Evolutionary conservation across 495 filamentous ascomycete species (phyloP).

Genomic region (Tuber melanosporum): DNA sequence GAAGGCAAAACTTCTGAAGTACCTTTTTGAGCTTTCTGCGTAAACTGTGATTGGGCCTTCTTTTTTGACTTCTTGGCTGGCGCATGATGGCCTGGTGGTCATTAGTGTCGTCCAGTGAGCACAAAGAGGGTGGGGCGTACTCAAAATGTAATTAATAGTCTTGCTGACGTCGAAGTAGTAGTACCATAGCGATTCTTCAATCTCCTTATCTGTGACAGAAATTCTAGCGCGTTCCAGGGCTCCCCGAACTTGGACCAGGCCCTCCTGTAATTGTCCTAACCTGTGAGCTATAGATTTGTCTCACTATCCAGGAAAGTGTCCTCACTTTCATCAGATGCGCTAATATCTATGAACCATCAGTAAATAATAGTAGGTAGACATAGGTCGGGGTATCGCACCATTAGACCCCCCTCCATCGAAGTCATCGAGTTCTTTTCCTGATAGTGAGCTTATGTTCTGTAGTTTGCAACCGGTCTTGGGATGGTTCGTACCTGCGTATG

Average conservation of each 20-base stretch:
- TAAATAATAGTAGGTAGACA: slow-evolving; percentile 11
- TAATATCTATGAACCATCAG: slow-evolving; percentile 46
- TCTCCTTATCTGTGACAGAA: slow-evolving; percentile 59
- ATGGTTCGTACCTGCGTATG: slow-evolving; percentile 45
- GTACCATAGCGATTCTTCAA: slow-evolving; percentile 86
- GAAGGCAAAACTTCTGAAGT: slow-evolving; percentile 14
- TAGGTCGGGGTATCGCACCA: slow-evolving; percentile 9
- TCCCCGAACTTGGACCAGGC: slow-evolving; percentile 52
- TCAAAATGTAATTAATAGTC: slow-evolving; percentile 66
- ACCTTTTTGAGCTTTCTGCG: slow-evolving; percentile 34
- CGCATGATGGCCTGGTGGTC: slow-evolving; percentile 36
- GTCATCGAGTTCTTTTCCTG: slow-evolving; percentile 51
- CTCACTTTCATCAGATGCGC: slow-evolving; percentile 56
- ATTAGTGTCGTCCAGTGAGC: background rate
- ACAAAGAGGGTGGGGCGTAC: slow-evolving; percentile 44
- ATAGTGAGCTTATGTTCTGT: background rate
- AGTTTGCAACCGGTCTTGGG: background rate
- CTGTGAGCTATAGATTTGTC: slow-evolving; percentile 12
- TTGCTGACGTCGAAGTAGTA: slow-evolving; percentile 93
- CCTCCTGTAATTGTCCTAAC: slow-evolving; percentile 53
- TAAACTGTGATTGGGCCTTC: slow-evolving; percentile 28
- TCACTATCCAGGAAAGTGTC: background rate
- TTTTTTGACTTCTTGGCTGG: slow-evolving; percentile 40
- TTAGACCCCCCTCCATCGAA: slow-evolving; percentile 48
- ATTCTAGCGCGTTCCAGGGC: slow-evolving; percentile 49